Evolutionary conservation across 208 protist species (phyloP).

Genomic region (Crithidia thermophila): DNA sequence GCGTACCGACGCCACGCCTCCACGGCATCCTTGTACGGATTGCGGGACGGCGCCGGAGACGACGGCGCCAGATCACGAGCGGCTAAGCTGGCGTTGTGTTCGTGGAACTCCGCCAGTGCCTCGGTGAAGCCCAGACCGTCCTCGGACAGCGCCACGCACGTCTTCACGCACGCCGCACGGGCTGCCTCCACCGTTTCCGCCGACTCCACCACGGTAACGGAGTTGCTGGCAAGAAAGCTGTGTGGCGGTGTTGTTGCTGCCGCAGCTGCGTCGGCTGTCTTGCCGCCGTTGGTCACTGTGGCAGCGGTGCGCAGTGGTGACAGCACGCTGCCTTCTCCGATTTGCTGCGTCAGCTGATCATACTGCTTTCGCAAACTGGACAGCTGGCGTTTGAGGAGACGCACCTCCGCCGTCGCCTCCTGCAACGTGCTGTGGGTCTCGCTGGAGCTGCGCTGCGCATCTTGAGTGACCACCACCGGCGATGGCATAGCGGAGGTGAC

Average conservation of each 20-base stretch:
- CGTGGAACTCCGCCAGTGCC: conserved; percentile 1
- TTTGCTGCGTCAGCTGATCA: not conserved
- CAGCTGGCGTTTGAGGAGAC: conserved; percentile 7
- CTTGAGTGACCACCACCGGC: not conserved
- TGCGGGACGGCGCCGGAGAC: not conserved
- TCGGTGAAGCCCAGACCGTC: conserved; percentile 21
- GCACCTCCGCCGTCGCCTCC: conserved; percentile 8
- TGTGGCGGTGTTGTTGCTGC: not conserved
- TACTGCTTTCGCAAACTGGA: not conserved
- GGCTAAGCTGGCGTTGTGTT: not conserved
- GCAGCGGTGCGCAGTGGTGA: not conserved
- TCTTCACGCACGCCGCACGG: not conserved
- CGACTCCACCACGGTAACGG: not conserved
- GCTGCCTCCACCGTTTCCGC: not conserved
- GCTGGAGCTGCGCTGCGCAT: not conserved
- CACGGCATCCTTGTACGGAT: not conserved
- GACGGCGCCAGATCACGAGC: no score
- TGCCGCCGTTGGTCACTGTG: not conserved
- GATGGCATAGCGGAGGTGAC: not conserved
- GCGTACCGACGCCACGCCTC: conserved; percentile 12
- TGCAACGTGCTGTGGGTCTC: not conserved
- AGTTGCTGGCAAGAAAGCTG: not conserved
- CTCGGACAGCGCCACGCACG: conserved; percentile 6
- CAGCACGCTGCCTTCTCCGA: not conserved
- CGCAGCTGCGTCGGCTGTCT: not conserved